phyloP scores from a whole-genome alignment of 2,329 filamentous ascomycete species.

The Aureobasidium pullulans region DNA sequence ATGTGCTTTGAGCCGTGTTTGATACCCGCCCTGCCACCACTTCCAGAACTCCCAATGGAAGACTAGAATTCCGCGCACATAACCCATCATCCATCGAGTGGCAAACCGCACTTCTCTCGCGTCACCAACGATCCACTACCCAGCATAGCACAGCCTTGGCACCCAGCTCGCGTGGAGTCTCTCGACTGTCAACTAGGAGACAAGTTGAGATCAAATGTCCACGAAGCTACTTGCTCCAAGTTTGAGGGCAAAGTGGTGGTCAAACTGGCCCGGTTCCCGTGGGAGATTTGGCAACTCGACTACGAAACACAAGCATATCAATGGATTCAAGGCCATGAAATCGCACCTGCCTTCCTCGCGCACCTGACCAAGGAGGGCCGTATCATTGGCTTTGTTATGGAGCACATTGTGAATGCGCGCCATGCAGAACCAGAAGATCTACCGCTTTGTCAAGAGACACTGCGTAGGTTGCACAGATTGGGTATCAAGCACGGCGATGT shows the following conservation, averaged over 20 bases:
- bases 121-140: background rate
- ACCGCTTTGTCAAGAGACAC: constrained; percentile 20
- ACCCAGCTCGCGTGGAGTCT: constrained; percentile 28
- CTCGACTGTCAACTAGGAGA: constrained; percentile 24
- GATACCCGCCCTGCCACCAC: constrained; percentile 29
- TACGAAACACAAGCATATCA: constrained; percentile 33
- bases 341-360: constrained; percentile 34
- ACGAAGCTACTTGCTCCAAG: constrained; percentile 14
- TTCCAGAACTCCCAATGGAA: constrained; percentile 28
- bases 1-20: constrained; percentile 29
- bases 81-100: constrained; percentile 20
- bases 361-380: constrained; percentile 33
- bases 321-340: constrained; percentile 28
- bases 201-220: constrained; percentile 17
- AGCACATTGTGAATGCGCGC: constrained; percentile 23
- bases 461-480: constrained; percentile 29
- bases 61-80: constrained; percentile 35
- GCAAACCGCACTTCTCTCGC: constrained; percentile 17
- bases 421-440: constrained; percentile 26
- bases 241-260: constrained; percentile 21
- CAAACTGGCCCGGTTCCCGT: constrained; percentile 34
- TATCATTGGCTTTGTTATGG: constrained; percentile 35
- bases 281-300: constrained; percentile 31
- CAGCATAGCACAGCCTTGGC: constrained; percentile 30
- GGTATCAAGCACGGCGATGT: constrained; percentile 32